Conservation (phyloP, 2,329 filamentous ascomycete species). For the Calcarisporium arbuscula region DNA sequence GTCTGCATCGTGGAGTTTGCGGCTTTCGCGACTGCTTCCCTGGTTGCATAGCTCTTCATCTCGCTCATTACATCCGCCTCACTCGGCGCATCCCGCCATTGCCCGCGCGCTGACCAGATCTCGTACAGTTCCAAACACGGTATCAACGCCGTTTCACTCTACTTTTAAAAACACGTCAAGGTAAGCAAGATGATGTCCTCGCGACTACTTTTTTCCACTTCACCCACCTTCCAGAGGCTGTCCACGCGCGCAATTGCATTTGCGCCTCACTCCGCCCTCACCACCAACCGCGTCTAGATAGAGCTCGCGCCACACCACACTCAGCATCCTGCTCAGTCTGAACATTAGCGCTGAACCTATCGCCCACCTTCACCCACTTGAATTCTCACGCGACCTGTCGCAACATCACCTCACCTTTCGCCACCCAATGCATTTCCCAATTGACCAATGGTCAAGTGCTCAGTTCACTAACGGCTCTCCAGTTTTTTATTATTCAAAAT, state of each 20-base stretch:
- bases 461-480: too few species aligned
- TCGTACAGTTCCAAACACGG: conserved; percentile 8
- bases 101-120: conserved; percentile 11
- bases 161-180: conserved; percentile 18
- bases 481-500: conserved; percentile 47
- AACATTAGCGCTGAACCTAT: too few species aligned
- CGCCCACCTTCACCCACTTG: too few species aligned
- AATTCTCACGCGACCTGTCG: too few species aligned
- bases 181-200: conserved; percentile 32
- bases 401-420: too few species aligned
- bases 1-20: conserved; percentile 4
- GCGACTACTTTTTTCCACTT: conserved; percentile 26
- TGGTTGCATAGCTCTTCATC: conserved; percentile 12
- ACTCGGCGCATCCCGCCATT: conserved; percentile 3
- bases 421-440: too few species aligned
- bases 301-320: conserved; percentile 11
- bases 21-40: too few species aligned
- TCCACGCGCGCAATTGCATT: conserved; percentile 24
- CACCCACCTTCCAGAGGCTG: conserved; percentile 23
- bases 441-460: too few species aligned
- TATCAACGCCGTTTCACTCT: conserved; percentile 13
- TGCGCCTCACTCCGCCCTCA: conserved; percentile 17
- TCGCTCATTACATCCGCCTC: background rate
- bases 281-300: conserved; percentile 13
- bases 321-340: background rate